Conservation (phyloP, 2,329 filamentous ascomycete genomes). For the Penicillium italicum region DNA sequence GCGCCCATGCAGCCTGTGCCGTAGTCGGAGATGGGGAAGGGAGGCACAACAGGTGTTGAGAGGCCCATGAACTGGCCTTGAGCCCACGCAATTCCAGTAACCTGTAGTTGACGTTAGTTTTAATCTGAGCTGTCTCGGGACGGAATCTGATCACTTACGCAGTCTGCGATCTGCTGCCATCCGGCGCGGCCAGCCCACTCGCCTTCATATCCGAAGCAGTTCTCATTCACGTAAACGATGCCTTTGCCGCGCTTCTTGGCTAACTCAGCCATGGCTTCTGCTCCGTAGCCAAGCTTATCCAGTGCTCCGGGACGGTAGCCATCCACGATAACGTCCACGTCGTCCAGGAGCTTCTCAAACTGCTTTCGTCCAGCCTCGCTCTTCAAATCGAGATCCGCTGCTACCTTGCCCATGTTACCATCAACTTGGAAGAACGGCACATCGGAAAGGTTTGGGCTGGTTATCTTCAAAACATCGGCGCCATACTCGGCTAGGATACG, state of each 20-base stretch:
- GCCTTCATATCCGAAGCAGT: slow-evolving; percentile 65
- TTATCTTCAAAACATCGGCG: slow-evolving; percentile 70
- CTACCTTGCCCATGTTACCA: slow-evolving; percentile 68
- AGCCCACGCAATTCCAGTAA: slow-evolving; percentile 42
- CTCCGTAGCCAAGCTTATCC: slow-evolving; percentile 61
- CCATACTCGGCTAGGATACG: slow-evolving; percentile 72
- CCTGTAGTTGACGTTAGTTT: slow-evolving; percentile 26
- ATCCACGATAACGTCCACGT: slow-evolving; percentile 65
- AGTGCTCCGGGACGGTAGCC: slow-evolving; percentile 67
- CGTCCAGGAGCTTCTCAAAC: slow-evolving; percentile 60
- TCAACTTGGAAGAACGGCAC: slow-evolving; percentile 72
- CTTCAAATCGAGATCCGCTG: slow-evolving; percentile 63
- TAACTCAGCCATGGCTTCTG: slow-evolving; percentile 51
- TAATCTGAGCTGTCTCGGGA: neutral
- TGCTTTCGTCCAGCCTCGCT: slow-evolving; percentile 48
- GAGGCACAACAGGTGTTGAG: slow-evolving; percentile 40
- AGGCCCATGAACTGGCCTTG: slow-evolving; percentile 44
- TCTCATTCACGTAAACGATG: slow-evolving; percentile 68
- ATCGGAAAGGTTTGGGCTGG: slow-evolving; percentile 63
- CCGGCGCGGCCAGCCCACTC: slow-evolving; percentile 63
- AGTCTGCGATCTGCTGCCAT: slow-evolving; percentile 71
- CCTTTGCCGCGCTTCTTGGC: slow-evolving; percentile 58
- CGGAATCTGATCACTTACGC: slow-evolving; percentile 43
- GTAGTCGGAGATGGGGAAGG: slow-evolving; percentile 58
- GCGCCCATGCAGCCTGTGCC: slow-evolving; percentile 70